Conservation (phyloP, 1,284 basidiomycete genomes). For the Cryptococcus depauperatus region DNA sequence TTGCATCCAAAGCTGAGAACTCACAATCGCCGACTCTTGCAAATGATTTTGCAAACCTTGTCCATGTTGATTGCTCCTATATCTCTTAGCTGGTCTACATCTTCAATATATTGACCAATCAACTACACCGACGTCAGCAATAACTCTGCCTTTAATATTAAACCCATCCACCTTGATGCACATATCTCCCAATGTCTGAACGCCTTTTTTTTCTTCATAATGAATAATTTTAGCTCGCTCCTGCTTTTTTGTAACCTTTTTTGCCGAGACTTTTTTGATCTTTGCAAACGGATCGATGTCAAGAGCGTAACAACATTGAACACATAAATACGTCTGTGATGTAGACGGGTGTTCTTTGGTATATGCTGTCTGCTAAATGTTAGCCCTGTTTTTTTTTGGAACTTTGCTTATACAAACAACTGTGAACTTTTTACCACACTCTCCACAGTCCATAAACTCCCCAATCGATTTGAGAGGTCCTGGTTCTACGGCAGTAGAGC, state of each 20-base stretch:
- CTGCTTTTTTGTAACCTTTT: constrained; percentile 46
- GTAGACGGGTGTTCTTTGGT: constrained; percentile 58
- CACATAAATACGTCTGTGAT: constrained; percentile 65
- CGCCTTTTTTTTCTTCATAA: constrained; percentile 59
- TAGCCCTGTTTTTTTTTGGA: too few species aligned
- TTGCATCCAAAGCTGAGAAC: constrained; percentile 38
- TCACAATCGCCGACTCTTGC: constrained; percentile 75
- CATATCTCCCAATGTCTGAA: constrained; percentile 62
- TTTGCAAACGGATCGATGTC: constrained; percentile 65
- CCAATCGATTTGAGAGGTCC: constrained; percentile 58
- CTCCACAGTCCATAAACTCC: constrained; percentile 70
- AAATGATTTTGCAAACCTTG: constrained; percentile 73
- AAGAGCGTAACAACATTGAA: constrained; percentile 63
- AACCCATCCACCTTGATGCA: constrained; percentile 62
- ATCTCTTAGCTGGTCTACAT: constrained; percentile 82
- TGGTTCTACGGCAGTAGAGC: constrained; percentile 16
- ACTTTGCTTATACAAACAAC: constrained; percentile 59
- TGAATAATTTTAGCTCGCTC: constrained; percentile 49
- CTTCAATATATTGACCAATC: constrained; percentile 75
- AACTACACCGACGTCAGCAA: constrained; percentile 49
- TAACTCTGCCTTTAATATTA: neutral
- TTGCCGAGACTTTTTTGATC: constrained; percentile 56
- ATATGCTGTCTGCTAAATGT: constrained; percentile 66
- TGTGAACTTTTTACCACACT: constrained; percentile 77
- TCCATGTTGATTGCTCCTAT: constrained; percentile 74